Evolutionary conservation across 1,284 basidiomycete species (phyloP).

Genomic region (Leccinum colubrinum): DNA sequence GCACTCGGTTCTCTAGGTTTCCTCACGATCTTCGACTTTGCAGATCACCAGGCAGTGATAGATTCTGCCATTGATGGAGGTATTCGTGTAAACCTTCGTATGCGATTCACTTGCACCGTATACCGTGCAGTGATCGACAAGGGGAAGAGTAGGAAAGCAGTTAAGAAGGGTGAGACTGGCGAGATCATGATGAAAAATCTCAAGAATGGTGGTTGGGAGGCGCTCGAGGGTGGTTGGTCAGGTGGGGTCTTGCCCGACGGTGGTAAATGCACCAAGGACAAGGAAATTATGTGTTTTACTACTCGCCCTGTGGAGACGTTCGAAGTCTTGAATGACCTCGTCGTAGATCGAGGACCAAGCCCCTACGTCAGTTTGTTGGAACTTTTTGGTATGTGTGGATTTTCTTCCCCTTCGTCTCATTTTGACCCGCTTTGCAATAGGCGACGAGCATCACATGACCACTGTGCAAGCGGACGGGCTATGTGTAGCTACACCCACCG

Average conservation of each 20-base stretch:
- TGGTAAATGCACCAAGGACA: conserved; percentile 69
- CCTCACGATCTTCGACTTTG: conserved; percentile 97
- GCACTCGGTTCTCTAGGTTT: conserved; percentile 98
- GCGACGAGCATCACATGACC: conserved; percentile 98
- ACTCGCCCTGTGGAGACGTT: conserved; percentile 96
- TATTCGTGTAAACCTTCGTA: conserved; percentile 95
- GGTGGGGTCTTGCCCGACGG: conserved; percentile 41
- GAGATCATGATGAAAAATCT: conserved; percentile 94
- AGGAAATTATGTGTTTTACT: conserved; percentile 97
- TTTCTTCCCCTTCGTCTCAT: background rate
- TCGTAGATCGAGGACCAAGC: conserved; percentile 97
- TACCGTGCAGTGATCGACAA: conserved; percentile 86
- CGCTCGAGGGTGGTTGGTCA: conserved; percentile 76
- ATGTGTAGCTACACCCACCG: conserved; percentile 95
- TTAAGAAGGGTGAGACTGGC: conserved; percentile 89
- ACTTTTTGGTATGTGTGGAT: conserved; percentile 77
- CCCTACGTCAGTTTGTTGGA: conserved; percentile 97
- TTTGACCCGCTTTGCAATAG: conserved; percentile 41
- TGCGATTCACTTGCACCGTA: conserved; percentile 99
- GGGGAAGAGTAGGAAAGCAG: conserved; percentile 72
- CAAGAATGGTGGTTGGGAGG: conserved; percentile 91
- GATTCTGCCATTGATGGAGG: conserved; percentile 90
- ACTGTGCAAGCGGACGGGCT: conserved; percentile 98
- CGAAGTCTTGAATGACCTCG: conserved; percentile 97
- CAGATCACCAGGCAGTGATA: conserved; percentile 84